Evolutionary conservation across 75 land plant genomes (phyloP), one percentile per base, ranked within the genome.

Genomic region (Pinus tabuliformis): DNA sequence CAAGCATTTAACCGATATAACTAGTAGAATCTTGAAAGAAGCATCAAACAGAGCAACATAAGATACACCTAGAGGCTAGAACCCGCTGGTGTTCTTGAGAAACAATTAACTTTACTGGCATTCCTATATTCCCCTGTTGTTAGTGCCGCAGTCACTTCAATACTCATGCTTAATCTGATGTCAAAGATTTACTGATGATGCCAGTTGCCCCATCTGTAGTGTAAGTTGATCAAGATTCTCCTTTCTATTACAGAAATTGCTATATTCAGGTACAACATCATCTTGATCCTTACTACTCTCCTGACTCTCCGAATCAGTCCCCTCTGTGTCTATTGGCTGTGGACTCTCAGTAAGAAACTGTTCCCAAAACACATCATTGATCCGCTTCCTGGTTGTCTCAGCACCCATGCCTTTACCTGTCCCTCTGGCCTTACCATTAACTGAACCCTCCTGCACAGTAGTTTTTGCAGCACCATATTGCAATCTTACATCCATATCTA

Each of bases 281-380:
- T 83, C 87, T 63, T 78, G 80, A 26, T 82, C 83, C 13, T 78
- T 78, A 49, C 9, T 70, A 49, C 78, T 80, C 54, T 28, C 56
- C 68, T 74, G 77, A 42, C 71, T 82, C 37, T 20, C 78, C 17
- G 90, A 90, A 57, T 84, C 86, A 49, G 92, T 86, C 76, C 84
- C 92, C 78, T 90, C 92, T 58, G 76, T 85, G 12, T 90, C 93
- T n/a, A 80, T 70, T 58, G 73, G 83, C 3, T 91, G 89, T n/a
- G 93, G 93, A 62, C 86, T 84, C 60, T 89, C 92, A 30, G 94
- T 91, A 1, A 91, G 83, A 33, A 90, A 91, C 57, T 85, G 88
- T 62, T 91, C 92, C 94, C 94, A 91, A 70, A 91, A 89, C 6
- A 85, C 84, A 85, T 91, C 94, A 81, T 91, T 91, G 42, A 84